Evolutionary conservation across 768 basidiomycete species (phyloP).

Genomic region (Mycena epipterygia): DNA sequence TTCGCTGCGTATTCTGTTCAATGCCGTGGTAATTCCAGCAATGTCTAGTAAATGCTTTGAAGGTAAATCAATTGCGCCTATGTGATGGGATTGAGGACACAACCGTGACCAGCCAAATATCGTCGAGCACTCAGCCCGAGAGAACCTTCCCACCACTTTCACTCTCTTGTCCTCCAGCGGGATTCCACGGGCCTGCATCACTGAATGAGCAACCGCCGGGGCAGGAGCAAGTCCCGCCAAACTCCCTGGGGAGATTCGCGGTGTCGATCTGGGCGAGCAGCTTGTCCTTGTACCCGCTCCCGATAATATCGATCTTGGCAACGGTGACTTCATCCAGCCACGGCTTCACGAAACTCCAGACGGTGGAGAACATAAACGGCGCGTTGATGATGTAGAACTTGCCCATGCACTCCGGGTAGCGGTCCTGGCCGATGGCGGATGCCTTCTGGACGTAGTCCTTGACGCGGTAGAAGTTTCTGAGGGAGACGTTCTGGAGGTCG

Average conservation of each 20-base stretch:
- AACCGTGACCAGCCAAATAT: no score
- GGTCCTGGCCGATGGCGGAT: constrained; percentile 85
- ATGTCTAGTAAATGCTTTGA: no score
- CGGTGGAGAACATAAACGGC: constrained; percentile 90
- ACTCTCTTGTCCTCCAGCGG: background rate
- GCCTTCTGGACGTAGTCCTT: constrained; percentile 91
- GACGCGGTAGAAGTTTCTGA: constrained; percentile 90
- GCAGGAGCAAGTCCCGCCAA: constrained; percentile 88
- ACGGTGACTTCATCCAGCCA: constrained; percentile 98
- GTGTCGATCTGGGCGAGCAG: constrained; percentile 85
- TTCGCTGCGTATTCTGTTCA: no score
- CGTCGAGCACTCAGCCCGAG: constrained; percentile 11
- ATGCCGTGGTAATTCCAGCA: no score
- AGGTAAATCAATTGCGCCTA: no score
- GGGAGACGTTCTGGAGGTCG: constrained; percentile 80
- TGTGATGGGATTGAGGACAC: no score
- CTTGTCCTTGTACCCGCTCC: constrained; percentile 79
- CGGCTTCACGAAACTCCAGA: constrained; percentile 91
- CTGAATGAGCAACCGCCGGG: constrained; percentile 86
- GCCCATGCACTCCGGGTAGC: constrained; percentile 94
- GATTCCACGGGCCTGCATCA: constrained; percentile 94
- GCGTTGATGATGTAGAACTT: constrained; percentile 99
- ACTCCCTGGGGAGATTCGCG: constrained; percentile 87
- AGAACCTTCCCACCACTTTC: constrained; percentile 25
- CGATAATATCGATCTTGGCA: constrained; percentile 92